Evolutionary conservation across 1,284 basidiomycete genomes (phyloP).

Genomic region (Trichosporon sp.): DNA sequence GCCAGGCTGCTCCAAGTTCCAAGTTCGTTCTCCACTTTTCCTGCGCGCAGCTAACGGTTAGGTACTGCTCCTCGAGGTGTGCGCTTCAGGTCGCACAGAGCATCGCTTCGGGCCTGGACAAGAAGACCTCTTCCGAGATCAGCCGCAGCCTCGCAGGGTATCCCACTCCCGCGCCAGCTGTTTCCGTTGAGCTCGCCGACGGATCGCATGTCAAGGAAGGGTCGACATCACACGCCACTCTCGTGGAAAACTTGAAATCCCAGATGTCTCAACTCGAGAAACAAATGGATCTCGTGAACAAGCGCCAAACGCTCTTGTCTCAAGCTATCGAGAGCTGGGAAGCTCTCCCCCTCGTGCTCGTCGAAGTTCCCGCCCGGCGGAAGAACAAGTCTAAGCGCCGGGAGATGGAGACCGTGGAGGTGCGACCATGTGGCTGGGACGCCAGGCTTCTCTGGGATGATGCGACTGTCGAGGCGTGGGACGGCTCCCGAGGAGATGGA

Average conservation of each 20-base stretch:
- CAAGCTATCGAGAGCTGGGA: slow-evolving; percentile 28
- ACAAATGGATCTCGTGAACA: slow-evolving; percentile 23
- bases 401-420: slow-evolving; percentile 22
- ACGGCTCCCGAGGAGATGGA: slow-evolving; percentile 4
- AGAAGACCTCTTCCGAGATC: slow-evolving; percentile 30
- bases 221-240: background rate
- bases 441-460: slow-evolving; percentile 32
- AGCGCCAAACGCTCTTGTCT: slow-evolving; percentile 29
- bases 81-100: slow-evolving; percentile 33
- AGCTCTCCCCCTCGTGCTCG: background rate
- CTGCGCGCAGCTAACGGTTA: slow-evolving; percentile 10
- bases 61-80: slow-evolving; percentile 42
- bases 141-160: slow-evolving; percentile 14
- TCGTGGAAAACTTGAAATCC: background rate
- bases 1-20: slow-evolving; percentile 27
- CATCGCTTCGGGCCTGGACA: slow-evolving; percentile 26
- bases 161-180: slow-evolving; percentile 27
- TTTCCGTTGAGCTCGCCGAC: slow-evolving; percentile 15
- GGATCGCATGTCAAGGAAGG: background rate
- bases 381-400: slow-evolving; percentile 26
- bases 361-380: slow-evolving; percentile 21
- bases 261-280: background rate
- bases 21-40: slow-evolving; percentile 29
- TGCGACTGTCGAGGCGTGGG: slow-evolving; percentile 25
- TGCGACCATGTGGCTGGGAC: slow-evolving; percentile 40